These are phyloP conservation scores for Scutellaria barbata DNA, from an alignment of 257 asterid genomes.

Conservation along the genomic window DNA sequence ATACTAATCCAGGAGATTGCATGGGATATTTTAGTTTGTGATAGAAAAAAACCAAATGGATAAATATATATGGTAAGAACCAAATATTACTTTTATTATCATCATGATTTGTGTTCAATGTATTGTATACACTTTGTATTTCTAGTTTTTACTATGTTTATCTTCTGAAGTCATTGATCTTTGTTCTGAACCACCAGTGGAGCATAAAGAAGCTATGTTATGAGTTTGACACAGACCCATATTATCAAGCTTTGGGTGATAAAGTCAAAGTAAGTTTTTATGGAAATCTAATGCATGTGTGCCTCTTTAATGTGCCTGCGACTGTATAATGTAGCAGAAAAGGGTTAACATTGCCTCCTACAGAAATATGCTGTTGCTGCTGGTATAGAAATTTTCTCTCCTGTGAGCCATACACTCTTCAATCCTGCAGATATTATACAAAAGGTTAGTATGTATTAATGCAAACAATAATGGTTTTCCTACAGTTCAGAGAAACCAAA, in stretches of 20 bases:
- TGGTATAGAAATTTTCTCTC: conserved; percentile 75
- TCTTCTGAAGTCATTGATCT: conserved; percentile 26
- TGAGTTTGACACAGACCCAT: conserved; percentile 92
- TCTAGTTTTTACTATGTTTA: not conserved
- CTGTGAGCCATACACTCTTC: conserved; percentile 92
- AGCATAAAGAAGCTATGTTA: conserved; percentile 78
- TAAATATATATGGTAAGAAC: not conserved
- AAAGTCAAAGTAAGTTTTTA: conserved; percentile 59
- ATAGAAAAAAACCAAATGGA: not conserved
- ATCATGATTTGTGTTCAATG: conserved; percentile 14
- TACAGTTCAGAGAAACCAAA: conserved; percentile 3
- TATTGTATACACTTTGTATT: not conserved
- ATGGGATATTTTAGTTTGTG: conserved; percentile 12
- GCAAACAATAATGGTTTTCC: not conserved
- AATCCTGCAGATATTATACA: conserved; percentile 78
- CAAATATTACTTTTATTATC: conserved; percentile 1
- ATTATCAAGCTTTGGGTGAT: conserved; percentile 72
- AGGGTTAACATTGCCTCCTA: conserved; percentile 32
- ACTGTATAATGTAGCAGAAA: not conserved
- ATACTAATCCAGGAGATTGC: not conserved
- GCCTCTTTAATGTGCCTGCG: not conserved
- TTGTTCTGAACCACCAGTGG: conserved; percentile 64
- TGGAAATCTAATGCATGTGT: conserved; percentile 8
- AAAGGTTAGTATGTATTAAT: conserved; percentile 55
- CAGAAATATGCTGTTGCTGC: conserved; percentile 66